Evolutionary conservation across 2,329 filamentous ascomycete species (phyloP).

Genomic region (Taxawa tesnikishii): DNA sequence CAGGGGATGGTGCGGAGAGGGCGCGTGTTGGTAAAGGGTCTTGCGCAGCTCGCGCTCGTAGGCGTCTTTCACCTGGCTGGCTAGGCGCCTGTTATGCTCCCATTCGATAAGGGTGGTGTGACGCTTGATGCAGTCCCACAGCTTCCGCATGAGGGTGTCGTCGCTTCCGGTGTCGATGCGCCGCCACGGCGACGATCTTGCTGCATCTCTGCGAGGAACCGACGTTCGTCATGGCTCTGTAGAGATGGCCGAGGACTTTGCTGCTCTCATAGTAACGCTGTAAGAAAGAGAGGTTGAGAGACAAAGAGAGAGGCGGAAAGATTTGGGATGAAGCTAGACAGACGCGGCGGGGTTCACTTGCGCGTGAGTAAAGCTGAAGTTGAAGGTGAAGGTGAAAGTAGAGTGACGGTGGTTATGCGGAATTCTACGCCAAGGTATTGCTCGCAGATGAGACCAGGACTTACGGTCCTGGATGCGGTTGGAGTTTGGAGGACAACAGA

Average conservation of each 20-base stretch:
- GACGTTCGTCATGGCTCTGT: slow-evolving; percentile 61
- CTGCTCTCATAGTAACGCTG: slow-evolving; percentile 54
- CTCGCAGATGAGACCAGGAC: no score
- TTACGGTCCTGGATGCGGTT: no score
- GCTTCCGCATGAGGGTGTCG: slow-evolving; percentile 13
- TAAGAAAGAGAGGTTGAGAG: no score
- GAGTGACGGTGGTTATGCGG: no score
- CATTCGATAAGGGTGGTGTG: slow-evolving; percentile 23
- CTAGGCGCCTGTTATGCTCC: slow-evolving; percentile 24
- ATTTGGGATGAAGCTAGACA: no score
- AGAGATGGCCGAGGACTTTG: slow-evolving; percentile 59
- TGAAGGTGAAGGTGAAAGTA: no score
- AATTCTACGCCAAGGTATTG: no score
- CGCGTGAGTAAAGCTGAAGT: no score
- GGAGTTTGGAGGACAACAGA: no score
- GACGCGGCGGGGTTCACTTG: no score
- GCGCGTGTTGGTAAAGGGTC: slow-evolving; percentile 34
- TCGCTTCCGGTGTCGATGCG: slow-evolving; percentile 3
- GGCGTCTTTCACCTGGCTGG: slow-evolving; percentile 31
- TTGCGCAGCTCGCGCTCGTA: slow-evolving; percentile 41
- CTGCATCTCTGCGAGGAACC: slow-evolving; percentile 44
- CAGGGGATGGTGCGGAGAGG: slow-evolving; percentile 27
- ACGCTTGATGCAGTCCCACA: slow-evolving; percentile 28
- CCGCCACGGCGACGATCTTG: no score
- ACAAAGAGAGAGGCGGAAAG: no score